Evolutionary conservation across 1,284 basidiomycete genomes (phyloP), one percentile per base, ranked within the genome.

Genomic region (Tilletia caries): DNA sequence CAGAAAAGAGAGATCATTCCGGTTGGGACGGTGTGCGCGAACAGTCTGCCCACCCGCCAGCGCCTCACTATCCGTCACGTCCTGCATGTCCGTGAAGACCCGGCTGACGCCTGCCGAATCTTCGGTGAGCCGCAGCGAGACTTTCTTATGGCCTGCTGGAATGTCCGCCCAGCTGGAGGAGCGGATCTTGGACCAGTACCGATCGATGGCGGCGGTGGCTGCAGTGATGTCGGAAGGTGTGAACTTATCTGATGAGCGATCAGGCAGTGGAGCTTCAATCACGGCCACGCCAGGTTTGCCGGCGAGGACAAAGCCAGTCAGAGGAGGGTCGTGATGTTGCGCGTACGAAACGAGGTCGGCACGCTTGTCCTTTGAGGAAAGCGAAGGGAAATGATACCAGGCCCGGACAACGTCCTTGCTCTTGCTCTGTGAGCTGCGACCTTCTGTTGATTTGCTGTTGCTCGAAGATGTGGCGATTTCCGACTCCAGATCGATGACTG

Each of bases 261-360:
- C 65, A 1, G 34, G 67, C 15, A 78, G 72, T 0, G 78, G 74
- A 25, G 73, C 50, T 60, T 79, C 78, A 34, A 79, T 66, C 2
- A 78, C 70, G 66, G 78, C 74, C 15, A 79, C 66, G 0, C 76
- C 78, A 0, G 78, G 78, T 69, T 79, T 79, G 13, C 76, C 78
- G 1, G 78, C 76, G 2, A 78, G 68, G 6, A 79, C 71, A 48
- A 79, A 79, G 18, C 78, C 78, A 0, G 73, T 73, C 18, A 79
- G 70, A 2, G 68, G 71, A 0, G 71, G 73, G 8, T 32, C 29
- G 58, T 64, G 65, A 27, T 67, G 64, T 33, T 27, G 20, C 37
- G 78, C 76, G 41, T 74, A 72, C 0, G 58, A 10, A 50, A 71
- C 70, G n/a, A 79, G 74, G 66, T 79, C 78, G 33, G 43, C 34